Evolutionary conservation across 176 grass and related monocot species (phyloP), one percentile per base, ranked within the genome.

Genomic region (Coix lacrymajobi): DNA sequence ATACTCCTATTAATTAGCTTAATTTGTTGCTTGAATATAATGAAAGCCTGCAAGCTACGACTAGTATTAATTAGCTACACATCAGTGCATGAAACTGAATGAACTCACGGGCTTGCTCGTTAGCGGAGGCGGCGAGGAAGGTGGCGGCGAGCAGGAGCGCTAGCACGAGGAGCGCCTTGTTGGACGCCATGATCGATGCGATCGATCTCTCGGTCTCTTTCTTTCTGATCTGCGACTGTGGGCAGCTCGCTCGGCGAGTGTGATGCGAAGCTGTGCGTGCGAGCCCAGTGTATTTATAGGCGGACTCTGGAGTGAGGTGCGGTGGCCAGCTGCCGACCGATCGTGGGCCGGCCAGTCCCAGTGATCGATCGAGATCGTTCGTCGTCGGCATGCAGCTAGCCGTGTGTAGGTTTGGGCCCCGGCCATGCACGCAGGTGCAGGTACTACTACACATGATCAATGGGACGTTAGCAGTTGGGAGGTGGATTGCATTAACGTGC

Each of bases 161-260:
- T 37, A 88, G 36, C 68, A 84, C 45, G 19, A 94, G 41, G 46
- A 92, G 29, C 48, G 46, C 36, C 74, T 91, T 97, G 79, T 89
- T 97, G 81, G 70, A 75, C 71, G 60, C 81, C 81, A 83, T 83
- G 71, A 3, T 28, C 20, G 19, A n/a, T 71, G 52, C 52, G n/a
- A n/a, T 56, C 22, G 52, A 10, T 56, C 52, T 56, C 52, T 19
- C 8, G 39, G 3, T 32, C 7, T 16, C 29, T 14, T 39, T 40
- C 7, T 56, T 16, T 51, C 30, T 38, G 17, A 33, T 16, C 52
- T 73, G 20, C 19, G n/a, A 25, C 15, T 65, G 11, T 54, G 62
- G 13, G 37, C 16, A 48, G 39, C 1, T 17, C 1, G 8, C 78
- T 69, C n/a, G n/a, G 63, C 22, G 46, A 68, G 2, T 38, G 30